Evolutionary conservation across 352 stramenopile genomes (phyloP).

Genomic region (Hyaloperonospora arabidopsidis): DNA sequence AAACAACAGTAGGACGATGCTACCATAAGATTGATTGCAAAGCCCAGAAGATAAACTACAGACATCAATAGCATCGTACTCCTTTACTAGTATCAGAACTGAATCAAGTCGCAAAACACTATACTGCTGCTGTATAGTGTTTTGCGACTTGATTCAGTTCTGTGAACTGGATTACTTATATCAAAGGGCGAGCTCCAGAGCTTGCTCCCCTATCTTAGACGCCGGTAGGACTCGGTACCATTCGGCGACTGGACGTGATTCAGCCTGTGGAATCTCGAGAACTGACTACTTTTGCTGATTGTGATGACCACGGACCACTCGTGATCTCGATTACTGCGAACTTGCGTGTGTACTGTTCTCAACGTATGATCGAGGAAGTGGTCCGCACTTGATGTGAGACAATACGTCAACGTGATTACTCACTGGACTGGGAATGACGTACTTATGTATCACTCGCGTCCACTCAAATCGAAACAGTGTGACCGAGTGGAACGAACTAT

Average conservation of each 20-base stretch:
- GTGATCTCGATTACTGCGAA: constrained; percentile 26
- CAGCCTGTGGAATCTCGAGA: constrained; percentile 14
- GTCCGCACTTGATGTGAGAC: constrained; percentile 34
- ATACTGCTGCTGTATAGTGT: too few species aligned
- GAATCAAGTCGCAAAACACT: too few species aligned
- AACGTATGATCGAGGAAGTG: constrained; percentile 39
- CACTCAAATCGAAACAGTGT: constrained; percentile 35
- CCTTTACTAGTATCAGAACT: too few species aligned
- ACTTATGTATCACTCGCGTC: constrained; percentile 39
- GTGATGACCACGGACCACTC: constrained; percentile 19
- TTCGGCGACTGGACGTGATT: constrained; percentile 27
- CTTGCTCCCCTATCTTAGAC: too few species aligned
- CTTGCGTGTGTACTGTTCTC: constrained; percentile 37
- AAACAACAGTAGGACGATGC: too few species aligned
- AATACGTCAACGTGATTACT: constrained; percentile 29
- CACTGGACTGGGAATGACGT: constrained; percentile 36
- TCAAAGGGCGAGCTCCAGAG: too few species aligned
- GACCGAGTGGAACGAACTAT: constrained; percentile 18
- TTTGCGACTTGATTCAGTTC: too few species aligned
- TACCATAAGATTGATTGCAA: too few species aligned
- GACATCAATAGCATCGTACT: too few species aligned
- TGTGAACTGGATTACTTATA: too few species aligned
- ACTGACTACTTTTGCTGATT: constrained; percentile 14
- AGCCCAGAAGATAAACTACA: too few species aligned
- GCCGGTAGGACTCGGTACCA: constrained; percentile 38